Evolutionary conservation across 139 green algal species (phyloP).

Genomic region (Coelastrella sp.): DNA sequence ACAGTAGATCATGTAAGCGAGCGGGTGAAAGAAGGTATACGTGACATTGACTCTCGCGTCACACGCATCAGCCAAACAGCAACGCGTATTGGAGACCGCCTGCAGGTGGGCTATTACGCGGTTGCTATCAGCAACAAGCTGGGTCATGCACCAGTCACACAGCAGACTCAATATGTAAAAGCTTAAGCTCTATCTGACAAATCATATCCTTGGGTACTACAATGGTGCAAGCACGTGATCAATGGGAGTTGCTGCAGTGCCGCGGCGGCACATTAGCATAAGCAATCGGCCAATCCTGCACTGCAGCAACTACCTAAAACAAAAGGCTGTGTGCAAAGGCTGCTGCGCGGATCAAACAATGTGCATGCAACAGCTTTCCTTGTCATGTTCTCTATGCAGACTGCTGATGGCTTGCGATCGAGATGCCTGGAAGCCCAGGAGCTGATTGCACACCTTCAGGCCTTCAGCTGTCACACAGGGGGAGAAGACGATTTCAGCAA

Average conservation of each 20-base stretch:
- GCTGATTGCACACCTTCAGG: constrained; percentile 51
- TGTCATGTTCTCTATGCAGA: constrained; percentile 17
- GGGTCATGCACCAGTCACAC: too few species aligned
- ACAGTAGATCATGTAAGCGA: constrained; percentile 53
- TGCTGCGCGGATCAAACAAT: too few species aligned
- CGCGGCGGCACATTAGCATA: too few species aligned
- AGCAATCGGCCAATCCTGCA: too few species aligned
- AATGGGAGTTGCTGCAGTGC: too few species aligned
- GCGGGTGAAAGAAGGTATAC: constrained; percentile 53
- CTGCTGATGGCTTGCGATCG: constrained; percentile 30
- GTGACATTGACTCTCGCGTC: constrained; percentile 62
- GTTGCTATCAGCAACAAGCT: background rate
- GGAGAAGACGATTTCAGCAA: constrained; percentile 47
- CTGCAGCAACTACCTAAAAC: too few species aligned
- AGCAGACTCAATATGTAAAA: too few species aligned
- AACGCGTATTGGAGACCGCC: constrained; percentile 63
- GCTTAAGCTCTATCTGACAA: too few species aligned
- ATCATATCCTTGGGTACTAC: too few species aligned
- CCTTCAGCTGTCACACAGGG: constrained; percentile 26
- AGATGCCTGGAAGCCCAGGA: constrained; percentile 43
- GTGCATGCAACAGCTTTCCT: too few species aligned
- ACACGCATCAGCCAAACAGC: constrained; percentile 57
- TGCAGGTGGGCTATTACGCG: constrained; percentile 42
- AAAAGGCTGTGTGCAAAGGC: too few species aligned
- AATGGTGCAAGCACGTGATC: too few species aligned